Conservation (phyloP, 2,329 filamentous ascomycete species). For the Neophaeococcomyces mojaviensis region DNA sequence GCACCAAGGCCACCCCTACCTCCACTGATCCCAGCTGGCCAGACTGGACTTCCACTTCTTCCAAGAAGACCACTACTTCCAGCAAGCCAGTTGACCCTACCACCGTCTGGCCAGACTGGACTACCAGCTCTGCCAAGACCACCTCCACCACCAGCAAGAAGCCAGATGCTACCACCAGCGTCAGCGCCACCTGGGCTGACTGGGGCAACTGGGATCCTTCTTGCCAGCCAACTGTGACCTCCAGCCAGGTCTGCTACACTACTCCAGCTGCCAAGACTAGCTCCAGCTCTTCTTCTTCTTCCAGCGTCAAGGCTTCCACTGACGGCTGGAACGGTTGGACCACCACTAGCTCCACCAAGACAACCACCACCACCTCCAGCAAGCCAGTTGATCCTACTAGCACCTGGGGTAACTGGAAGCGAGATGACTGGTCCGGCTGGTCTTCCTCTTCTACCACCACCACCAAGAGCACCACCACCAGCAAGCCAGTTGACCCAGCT, state of each 20-base stretch:
- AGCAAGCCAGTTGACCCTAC: too few relatives aligned
- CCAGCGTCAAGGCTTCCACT: not conserved
- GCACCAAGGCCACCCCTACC: conserved; percentile 3
- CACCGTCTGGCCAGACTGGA: too few relatives aligned
- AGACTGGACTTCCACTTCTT: too few relatives aligned
- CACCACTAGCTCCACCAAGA: not conserved
- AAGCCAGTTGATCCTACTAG: not conserved
- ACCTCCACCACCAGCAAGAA: not conserved
- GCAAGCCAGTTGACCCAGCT: not conserved
- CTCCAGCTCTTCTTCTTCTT: not conserved
- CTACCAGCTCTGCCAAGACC: not conserved
- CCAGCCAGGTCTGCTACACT: conserved; percentile 6
- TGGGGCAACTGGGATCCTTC: not conserved
- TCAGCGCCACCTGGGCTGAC: not conserved
- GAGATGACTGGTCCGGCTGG: too few relatives aligned
- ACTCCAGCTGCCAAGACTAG: conserved; percentile 2
- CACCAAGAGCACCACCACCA: not conserved
- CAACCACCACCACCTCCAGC: not conserved
- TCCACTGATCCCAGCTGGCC: not conserved
- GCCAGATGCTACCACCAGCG: not conserved
- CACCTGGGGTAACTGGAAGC: not conserved
- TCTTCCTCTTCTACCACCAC: not conserved
- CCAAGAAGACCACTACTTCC: too few relatives aligned
- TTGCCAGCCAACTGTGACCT: conserved; percentile 3
- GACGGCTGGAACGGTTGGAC: not conserved